Percentiles rank a stretch among this genome's conserved stretches.
Conservation (phyloP, 2,329 filamentous ascomycete species). For the Xylaria sp. region DNA sequence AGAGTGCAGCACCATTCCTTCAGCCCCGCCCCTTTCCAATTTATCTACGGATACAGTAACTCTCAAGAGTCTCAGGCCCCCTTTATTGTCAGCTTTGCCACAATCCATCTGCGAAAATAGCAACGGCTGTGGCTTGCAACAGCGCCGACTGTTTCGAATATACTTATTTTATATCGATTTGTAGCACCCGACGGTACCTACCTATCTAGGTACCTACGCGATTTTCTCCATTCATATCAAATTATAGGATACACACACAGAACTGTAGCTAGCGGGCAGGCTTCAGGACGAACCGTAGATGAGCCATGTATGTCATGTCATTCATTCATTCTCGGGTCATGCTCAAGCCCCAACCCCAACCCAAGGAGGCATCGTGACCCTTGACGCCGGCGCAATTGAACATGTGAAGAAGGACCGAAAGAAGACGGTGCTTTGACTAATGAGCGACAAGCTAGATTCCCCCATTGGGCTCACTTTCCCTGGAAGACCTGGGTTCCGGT, state of each 20-base stretch:
- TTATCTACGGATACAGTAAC: no score
- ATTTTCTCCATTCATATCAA: no score
- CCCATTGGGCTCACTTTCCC: slow-evolving; percentile 11
- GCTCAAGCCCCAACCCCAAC: not conserved
- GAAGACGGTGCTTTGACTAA: slow-evolving; percentile 17
- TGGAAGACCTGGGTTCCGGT: slow-evolving; percentile 21
- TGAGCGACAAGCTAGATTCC: slow-evolving; percentile 22
- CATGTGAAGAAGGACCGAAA: slow-evolving; percentile 29
- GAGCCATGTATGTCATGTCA: not conserved
- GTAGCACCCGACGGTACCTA: no score
- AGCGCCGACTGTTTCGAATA: not conserved
- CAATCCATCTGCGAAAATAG: slow-evolving; percentile 16
- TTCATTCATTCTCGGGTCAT: not conserved
- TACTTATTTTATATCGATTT: no score
- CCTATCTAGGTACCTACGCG: no score
- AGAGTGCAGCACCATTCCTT: slow-evolving; percentile 18
- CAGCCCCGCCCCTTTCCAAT: slow-evolving; percentile 14
- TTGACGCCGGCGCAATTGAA: slow-evolving; percentile 22
- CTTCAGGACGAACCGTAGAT: no score
- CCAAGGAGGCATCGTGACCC: slow-evolving; percentile 21
- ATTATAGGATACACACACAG: no score
- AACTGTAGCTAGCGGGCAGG: no score
- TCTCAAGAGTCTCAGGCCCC: no score
- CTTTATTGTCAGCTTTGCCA: slow-evolving; percentile 14
- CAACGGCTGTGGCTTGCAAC: slow-evolving; percentile 1